phyloP scores from a whole-genome alignment of 1,284 basidiomycete species.

The Pascua guehoae region DNA sequence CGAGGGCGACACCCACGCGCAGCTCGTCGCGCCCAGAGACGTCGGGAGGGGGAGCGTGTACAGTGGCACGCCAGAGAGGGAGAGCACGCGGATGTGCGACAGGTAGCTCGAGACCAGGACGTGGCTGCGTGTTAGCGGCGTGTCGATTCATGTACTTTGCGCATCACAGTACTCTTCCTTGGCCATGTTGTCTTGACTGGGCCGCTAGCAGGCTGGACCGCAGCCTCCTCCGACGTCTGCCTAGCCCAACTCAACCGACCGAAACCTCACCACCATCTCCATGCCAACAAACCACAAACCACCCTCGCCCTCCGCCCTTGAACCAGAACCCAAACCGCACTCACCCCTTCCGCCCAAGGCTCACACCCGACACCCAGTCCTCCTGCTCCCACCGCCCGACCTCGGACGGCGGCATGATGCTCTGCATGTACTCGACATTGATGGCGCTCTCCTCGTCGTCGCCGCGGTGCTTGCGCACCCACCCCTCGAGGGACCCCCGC shows the following conservation, averaged over 20 bases:
- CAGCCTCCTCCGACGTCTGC: too few relatives aligned
- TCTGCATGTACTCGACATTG: conserved; percentile 91
- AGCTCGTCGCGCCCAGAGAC: conserved; percentile 63
- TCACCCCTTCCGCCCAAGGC: conserved; percentile 65
- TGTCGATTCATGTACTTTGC: too few relatives aligned
- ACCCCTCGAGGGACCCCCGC: conserved; percentile 68
- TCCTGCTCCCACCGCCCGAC: conserved; percentile 78
- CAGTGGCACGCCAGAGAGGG: conserved; percentile 42
- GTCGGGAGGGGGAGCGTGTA: conserved; percentile 47
- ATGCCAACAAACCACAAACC: background rate
- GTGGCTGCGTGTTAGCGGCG: conserved; percentile 52
- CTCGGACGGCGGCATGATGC: conserved; percentile 81
- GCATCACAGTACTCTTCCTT: too few relatives aligned
- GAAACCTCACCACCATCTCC: background rate
- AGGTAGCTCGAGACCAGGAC: conserved; percentile 80
- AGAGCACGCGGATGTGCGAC: conserved; percentile 68
- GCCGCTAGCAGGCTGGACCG: too few relatives aligned
- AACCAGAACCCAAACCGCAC: too few relatives aligned
- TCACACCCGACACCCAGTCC: conserved; percentile 88
- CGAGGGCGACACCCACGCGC: conserved; percentile 58
- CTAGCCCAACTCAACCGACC: too few relatives aligned
- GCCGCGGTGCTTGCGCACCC: conserved; percentile 67
- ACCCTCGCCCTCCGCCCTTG: too few relatives aligned
- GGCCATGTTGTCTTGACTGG: too few relatives aligned
- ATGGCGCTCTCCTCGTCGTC: conserved; percentile 73